Conservation (phyloP, 2,329 filamentous ascomycete genomes). For the Colletotrichum lindemuthianum region DNA sequence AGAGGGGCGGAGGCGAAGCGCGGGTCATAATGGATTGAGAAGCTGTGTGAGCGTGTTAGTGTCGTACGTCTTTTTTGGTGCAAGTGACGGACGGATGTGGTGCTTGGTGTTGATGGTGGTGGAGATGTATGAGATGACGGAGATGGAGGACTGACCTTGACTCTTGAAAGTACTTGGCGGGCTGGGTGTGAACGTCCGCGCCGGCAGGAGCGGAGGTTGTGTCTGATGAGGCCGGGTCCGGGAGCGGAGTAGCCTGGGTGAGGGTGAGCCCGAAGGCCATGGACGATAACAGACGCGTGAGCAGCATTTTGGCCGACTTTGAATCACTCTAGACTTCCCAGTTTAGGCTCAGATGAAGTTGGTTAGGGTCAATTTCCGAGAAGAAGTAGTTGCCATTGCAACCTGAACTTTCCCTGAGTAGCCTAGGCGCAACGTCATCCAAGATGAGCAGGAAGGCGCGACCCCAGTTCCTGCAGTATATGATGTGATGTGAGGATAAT, state of each 20-base stretch:
- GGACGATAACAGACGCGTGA: conserved; percentile 14
- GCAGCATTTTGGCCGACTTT: conserved; percentile 23
- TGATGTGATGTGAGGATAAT: neutral
- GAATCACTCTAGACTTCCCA: neutral
- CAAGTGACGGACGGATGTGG: neutral
- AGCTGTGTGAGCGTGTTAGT: conserved; percentile 32
- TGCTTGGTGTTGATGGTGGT: too few species aligned
- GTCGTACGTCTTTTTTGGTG: neutral
- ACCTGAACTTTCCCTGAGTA: neutral
- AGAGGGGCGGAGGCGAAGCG: conserved; percentile 53
- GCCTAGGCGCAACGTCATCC: conserved; percentile 30
- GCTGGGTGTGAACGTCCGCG: neutral
- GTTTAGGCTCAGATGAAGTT: too few species aligned
- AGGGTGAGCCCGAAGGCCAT: conserved; percentile 19
- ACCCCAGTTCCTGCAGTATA: conserved; percentile 11
- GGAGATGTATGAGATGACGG: conserved; percentile 4
- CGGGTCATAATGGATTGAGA: conserved; percentile 48
- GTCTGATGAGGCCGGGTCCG: conserved; percentile 6
- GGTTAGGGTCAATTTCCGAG: too few species aligned
- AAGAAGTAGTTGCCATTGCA: too few species aligned
- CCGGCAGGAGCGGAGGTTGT: neutral
- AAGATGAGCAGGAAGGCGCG: conserved; percentile 2
- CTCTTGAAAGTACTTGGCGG: conserved; percentile 26
- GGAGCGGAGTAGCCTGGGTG: conserved; percentile 24
- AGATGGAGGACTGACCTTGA: conserved; percentile 9